Conservation (phyloP, 208 protist genomes). For the Crithidia brevicula region DNA sequence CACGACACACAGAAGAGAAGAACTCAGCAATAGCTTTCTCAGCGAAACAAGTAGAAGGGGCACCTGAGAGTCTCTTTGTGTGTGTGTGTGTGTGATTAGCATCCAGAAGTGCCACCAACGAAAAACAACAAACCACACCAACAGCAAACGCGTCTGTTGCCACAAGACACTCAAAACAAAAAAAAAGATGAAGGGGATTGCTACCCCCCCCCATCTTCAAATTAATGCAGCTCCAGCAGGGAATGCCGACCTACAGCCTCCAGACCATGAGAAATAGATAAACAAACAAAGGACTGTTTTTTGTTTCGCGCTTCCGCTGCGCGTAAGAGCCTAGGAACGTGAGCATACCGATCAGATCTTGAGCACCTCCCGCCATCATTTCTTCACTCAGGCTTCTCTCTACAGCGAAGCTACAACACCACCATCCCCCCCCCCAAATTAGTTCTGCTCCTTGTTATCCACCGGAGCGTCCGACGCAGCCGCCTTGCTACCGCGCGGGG, state of each 20-base stretch:
- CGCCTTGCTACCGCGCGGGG: conserved; percentile 27
- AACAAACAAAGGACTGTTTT: too few species aligned
- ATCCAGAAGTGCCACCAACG: too few species aligned
- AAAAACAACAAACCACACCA: too few species aligned
- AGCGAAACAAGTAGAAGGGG: too few species aligned
- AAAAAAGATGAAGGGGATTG: too few species aligned
- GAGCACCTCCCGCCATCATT: too few species aligned
- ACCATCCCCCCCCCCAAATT: not conserved
- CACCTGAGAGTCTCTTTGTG: not conserved
- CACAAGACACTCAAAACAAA: not conserved
- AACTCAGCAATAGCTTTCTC: not conserved
- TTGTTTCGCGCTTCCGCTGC: not conserved
- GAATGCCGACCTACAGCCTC: too few species aligned
- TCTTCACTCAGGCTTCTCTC: not conserved
- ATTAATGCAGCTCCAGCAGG: too few species aligned
- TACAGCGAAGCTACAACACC: not conserved
- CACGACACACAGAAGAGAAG: not conserved
- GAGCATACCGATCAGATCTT: too few species aligned
- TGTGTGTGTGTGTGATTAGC: not conserved
- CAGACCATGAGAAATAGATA: too few species aligned
- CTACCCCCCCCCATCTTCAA: too few species aligned
- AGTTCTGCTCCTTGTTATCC: conserved; percentile 11
- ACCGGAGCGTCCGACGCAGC: conserved; percentile 2
- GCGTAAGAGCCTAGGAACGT: not conserved
- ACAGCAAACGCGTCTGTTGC: too few species aligned